phyloP scores from a whole-genome alignment of 495 filamentous ascomycete species.

The Cudoniella acicularis region DNA sequence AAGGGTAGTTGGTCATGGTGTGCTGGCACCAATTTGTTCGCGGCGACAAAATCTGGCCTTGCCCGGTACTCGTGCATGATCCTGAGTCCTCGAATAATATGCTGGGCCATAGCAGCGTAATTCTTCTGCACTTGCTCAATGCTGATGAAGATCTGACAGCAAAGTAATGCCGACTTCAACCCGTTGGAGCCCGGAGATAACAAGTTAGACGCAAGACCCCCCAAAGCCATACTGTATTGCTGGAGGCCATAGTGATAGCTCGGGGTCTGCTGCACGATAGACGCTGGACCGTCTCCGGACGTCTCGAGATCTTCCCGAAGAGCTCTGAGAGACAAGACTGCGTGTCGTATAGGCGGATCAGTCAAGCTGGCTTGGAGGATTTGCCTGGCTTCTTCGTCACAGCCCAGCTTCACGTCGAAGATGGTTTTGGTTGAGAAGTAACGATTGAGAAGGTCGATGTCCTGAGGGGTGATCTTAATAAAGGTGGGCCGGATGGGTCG shows the following conservation, averaged over 20 bases:
- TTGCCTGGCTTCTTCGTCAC: conserved; percentile 35
- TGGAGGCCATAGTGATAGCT: conserved; percentile 35
- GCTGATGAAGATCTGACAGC: conserved; percentile 54
- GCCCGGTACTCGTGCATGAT: conserved; percentile 31
- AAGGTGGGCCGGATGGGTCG: conserved; percentile 37
- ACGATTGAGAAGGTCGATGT: conserved; percentile 41
- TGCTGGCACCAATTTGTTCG: conserved; percentile 27
- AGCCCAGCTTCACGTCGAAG: conserved; percentile 48
- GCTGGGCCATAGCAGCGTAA: conserved; percentile 37
- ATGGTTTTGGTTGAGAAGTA: conserved; percentile 48
- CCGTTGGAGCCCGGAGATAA: conserved; percentile 16
- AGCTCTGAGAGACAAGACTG: conserved; percentile 34
- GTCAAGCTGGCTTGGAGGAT: conserved; percentile 32
- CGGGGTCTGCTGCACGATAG: conserved; percentile 25
- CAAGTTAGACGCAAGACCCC: conserved; percentile 32
- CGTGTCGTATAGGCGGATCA: conserved; percentile 33
- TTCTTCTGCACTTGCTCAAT: conserved; percentile 53
- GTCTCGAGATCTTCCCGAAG: conserved; percentile 33
- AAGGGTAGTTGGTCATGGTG: conserved; percentile 30
- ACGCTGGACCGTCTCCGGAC: conserved; percentile 23
- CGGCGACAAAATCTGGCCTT: conserved; percentile 27
- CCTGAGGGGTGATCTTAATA: conserved; percentile 26
- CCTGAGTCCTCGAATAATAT: conserved; percentile 44
- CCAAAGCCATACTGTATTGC: conserved; percentile 45
- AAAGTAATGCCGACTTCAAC: conserved; percentile 41